Percentiles rank a stretch among this genome's conserved stretches.
These are phyloP conservation scores for Pichia pseudocactophila DNA, from an alignment of 805 yeast genomes.

Conservation along the genomic window DNA sequence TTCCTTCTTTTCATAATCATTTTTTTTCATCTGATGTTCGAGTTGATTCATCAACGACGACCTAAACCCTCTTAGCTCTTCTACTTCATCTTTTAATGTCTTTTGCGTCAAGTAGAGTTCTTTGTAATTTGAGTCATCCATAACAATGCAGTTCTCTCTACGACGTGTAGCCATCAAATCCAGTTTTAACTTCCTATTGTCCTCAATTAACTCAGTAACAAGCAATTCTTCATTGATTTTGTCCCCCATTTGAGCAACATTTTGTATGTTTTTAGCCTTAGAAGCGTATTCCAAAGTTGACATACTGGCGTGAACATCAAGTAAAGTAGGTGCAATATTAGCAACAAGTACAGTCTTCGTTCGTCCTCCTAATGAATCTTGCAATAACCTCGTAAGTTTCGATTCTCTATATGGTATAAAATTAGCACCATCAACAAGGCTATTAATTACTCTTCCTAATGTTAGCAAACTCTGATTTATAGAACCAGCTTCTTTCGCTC, in stretches of 20 bases:
- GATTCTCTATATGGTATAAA: slow-evolving; percentile 79
- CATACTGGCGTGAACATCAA: slow-evolving; percentile 41
- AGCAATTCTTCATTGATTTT: slow-evolving; percentile 35
- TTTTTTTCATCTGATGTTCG: slow-evolving; percentile 11
- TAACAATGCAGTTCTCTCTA: slow-evolving; percentile 51
- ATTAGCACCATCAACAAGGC: slow-evolving; percentile 48
- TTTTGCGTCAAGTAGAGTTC: slow-evolving; percentile 41
- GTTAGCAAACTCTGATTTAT: slow-evolving; percentile 84
- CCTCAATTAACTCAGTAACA: slow-evolving; percentile 38
- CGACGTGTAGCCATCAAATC: slow-evolving; percentile 55
- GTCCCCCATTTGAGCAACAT: slow-evolving; percentile 42
- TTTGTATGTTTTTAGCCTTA: slow-evolving; percentile 46
- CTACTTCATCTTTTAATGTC: slow-evolving; percentile 40
- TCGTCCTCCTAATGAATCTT: slow-evolving; percentile 77
- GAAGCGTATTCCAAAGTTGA: slow-evolving; percentile 50
- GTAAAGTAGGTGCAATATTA: slow-evolving; percentile 60
- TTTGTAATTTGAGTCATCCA: slow-evolving; percentile 53
- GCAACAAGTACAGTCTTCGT: slow-evolving; percentile 87
- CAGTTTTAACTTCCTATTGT: slow-evolving; percentile 33
- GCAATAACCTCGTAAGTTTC: slow-evolving; percentile 62
- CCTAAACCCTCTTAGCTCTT: slow-evolving; percentile 36
- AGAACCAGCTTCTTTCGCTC: slow-evolving; percentile 91
- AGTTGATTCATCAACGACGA: slow-evolving; percentile 25
- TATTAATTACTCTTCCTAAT: slow-evolving; percentile 81
- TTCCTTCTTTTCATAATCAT: slow-evolving; percentile 17